Conservation (phyloP, 2,329 filamentous ascomycete species). For the Cladosporium austrohemisphaericum region DNA sequence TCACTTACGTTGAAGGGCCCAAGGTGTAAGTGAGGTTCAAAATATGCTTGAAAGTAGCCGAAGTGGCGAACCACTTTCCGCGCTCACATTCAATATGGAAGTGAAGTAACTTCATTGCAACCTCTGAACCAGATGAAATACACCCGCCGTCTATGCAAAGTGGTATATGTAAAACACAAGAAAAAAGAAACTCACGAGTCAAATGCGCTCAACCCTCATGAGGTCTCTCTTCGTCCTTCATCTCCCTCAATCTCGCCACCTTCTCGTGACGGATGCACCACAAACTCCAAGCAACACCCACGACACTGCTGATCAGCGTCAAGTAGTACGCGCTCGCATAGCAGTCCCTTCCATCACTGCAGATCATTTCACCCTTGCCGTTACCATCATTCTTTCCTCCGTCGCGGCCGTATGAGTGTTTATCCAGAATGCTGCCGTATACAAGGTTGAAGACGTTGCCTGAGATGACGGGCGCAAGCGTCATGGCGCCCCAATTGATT, state of each 20-base stretch:
- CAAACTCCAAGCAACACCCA: constrained; percentile 66
- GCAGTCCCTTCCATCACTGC: constrained; percentile 72
- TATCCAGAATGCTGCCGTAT: constrained; percentile 80
- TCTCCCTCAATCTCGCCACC: constrained; percentile 5
- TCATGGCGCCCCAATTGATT: constrained; percentile 97
- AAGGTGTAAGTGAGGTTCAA: no score
- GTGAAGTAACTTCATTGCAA: no score
- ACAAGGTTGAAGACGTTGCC: constrained; percentile 91
- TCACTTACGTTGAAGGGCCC: no score
- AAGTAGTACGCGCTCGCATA: constrained; percentile 78
- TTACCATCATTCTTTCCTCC: constrained; percentile 40
- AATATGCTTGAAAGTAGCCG: no score
- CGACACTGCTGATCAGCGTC: constrained; percentile 67
- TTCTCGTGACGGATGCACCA: constrained; percentile 55
- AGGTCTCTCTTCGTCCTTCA: neutral
- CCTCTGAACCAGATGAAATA: no score
- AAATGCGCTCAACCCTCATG: constrained; percentile 1
- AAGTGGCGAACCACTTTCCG: no score
- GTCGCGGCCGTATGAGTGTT: constrained; percentile 65
- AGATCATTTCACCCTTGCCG: constrained; percentile 56
- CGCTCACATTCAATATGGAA: no score
- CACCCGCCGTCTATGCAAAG: neutral
- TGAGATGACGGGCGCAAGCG: constrained; percentile 77
- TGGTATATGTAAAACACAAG: constrained; percentile 1
- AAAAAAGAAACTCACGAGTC: neutral